Evolutionary conservation across 164 flowering plant genomes (phyloP), one percentile per base, ranked within the genome.

Genomic region (Stephania cephalantha): DNA sequence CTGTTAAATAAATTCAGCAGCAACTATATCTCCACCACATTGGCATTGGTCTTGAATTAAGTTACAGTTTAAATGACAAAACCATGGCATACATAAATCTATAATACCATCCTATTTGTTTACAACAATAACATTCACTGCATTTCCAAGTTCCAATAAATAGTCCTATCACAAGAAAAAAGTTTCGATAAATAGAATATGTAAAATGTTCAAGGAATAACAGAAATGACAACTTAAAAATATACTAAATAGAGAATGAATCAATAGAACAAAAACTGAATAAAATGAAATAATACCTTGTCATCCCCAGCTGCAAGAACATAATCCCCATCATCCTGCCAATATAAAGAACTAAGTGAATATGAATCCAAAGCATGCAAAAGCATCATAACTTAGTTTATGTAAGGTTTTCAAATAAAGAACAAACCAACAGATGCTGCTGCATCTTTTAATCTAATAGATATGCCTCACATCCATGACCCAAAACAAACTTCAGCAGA

Each of bases 261-360:
- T n/a, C 35, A 73, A 46, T 58, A 5, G 12, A 66, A 46, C 10
- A 46, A 9, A 13, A 29, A 29, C 20, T 72, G 69, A 7, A 22
- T 2, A 22, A 68, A 64, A 44, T 30, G 6, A 42, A 70, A 45
- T 18, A 10, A 22, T 72, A 90, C 95, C 90, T 85, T 90, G 53
- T 89, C 94, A 64, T 93, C 97, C 80, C 79, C 91, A 70, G 84
- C 79, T 58, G 88, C 82, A 78, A 85, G 77, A 75, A 85, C 77
- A 85, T 87, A 95, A 75, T 95, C 99, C 76, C 82, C 90, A 90
- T 95, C 98, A 79, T 87, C 97, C 97, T 95, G 81, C 71, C 82
- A 46, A 71, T 64, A 46, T 76, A 11, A n/a, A 15, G 18, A 15
- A 35, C 15, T 35, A 13, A 12, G 6, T 29, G 15, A 67, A 25